A percentile compares a stretch with the other conserved stretches of the same genome.
phyloP scores from a whole-genome alignment of 1,284 basidiomycete species.

The Pterula multifida region DNA sequence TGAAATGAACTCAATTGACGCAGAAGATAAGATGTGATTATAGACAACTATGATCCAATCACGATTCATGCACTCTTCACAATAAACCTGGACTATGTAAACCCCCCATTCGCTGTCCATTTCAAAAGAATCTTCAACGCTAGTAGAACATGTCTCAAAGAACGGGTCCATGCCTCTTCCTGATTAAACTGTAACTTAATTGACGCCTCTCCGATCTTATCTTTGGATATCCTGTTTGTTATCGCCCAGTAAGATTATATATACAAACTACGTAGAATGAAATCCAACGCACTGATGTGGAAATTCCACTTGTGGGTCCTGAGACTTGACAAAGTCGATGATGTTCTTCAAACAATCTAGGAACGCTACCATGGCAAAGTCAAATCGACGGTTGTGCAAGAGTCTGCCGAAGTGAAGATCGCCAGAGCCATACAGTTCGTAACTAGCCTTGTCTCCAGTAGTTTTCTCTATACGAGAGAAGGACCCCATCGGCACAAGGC shows the following conservation, averaged over 20 bases:
- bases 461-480: conserved; percentile 85
- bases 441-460: conserved; percentile 70
- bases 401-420: conserved; percentile 82
- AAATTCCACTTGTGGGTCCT: conserved; percentile 66
- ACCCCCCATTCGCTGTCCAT: conserved; percentile 72
- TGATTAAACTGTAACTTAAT: conserved; percentile 91
- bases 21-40: too few relatives aligned
- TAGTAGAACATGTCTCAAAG: conserved; percentile 81
- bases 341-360: conserved; percentile 90
- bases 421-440: conserved; percentile 85
- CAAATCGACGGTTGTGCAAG: conserved; percentile 90
- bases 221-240: conserved; percentile 67
- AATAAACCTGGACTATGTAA: too few relatives aligned
- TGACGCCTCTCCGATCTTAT: conserved; percentile 91
- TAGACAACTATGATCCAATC: too few relatives aligned
- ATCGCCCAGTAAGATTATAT: conserved; percentile 5
- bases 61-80: too few relatives aligned
- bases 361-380: conserved; percentile 92
- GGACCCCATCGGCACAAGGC: conserved; percentile 84
- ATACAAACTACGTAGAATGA: conserved; percentile 7
- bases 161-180: conserved; percentile 94
- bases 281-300: conserved; percentile 64
- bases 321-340: conserved; percentile 69
- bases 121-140: conserved; percentile 80
- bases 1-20: too few relatives aligned